phyloP scores from a whole-genome alignment of 768 basidiomycete species.

The Mrakia hoshinonis region DNA sequence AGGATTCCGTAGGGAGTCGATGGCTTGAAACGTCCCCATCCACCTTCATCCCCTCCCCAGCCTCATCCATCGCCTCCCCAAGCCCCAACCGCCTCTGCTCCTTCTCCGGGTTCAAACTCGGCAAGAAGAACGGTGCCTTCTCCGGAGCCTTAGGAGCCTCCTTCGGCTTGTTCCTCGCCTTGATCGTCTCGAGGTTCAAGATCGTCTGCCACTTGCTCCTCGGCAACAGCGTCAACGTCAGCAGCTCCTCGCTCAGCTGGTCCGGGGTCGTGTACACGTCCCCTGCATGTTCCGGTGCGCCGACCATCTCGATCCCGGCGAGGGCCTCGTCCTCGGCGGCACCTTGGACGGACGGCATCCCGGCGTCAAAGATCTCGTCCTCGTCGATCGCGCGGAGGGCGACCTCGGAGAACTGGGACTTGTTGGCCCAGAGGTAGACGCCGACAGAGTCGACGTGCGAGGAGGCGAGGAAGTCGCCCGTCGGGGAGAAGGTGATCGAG shows the following conservation, averaged over 20 bases:
- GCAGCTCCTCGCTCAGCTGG: slow-evolving; percentile 78
- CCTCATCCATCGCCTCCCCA: slow-evolving; percentile 47
- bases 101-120: slow-evolving; percentile 56
- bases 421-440: slow-evolving; percentile 95
- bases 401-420: slow-evolving; percentile 83
- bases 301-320: slow-evolving; percentile 57
- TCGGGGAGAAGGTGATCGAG: slow-evolving; percentile 83
- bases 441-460: slow-evolving; percentile 90
- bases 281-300: slow-evolving; percentile 48
- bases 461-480: slow-evolving; percentile 90
- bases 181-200: slow-evolving; percentile 90
- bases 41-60: slow-evolving; percentile 47
- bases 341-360: slow-evolving; percentile 77
- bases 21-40: not conserved
- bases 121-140: slow-evolving; percentile 93
- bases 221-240: slow-evolving; percentile 85
- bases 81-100: slow-evolving; percentile 76
- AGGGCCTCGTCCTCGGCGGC: slow-evolving; percentile 70
- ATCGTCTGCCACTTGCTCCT: slow-evolving; percentile 92
- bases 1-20: slow-evolving; percentile 20
- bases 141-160: slow-evolving; percentile 92
- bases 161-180: slow-evolving; percentile 92
- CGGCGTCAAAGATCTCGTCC: slow-evolving; percentile 54
- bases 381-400: slow-evolving; percentile 71
- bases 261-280: slow-evolving; percentile 78